Conservation (phyloP, 441 rosid species). For the Erodium texanum region DNA sequence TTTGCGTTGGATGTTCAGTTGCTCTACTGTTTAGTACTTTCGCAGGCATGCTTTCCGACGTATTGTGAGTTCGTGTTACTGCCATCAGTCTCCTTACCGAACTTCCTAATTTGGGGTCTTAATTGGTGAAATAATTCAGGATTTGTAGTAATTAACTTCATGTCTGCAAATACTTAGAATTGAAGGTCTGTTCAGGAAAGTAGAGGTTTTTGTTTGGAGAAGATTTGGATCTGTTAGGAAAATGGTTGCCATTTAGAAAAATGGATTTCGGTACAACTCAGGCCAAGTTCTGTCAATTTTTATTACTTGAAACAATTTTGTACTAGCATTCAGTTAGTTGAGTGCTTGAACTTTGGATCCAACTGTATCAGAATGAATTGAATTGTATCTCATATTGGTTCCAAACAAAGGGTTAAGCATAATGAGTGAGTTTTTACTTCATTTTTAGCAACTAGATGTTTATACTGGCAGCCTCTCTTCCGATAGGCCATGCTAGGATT, state of each 20-base stretch:
- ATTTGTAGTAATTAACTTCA: not conserved
- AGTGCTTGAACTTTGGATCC: not conserved
- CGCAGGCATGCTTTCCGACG: constrained; percentile 7
- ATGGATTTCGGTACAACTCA: not conserved
- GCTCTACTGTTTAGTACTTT: not conserved
- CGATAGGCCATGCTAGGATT: not conserved
- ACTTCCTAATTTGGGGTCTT: not conserved
- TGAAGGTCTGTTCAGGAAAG: not conserved
- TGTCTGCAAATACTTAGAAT: not conserved
- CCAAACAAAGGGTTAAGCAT: not conserved
- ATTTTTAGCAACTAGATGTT: not conserved
- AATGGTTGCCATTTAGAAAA: not conserved
- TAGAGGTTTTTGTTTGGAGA: not conserved
- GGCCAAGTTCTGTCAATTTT: not conserved
- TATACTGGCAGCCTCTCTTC: not conserved
- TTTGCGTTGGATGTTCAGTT: not conserved
- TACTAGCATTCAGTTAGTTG: not conserved
- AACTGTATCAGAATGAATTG: not conserved
- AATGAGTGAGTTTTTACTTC: not conserved
- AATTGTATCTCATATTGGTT: not conserved
- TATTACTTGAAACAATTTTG: not conserved
- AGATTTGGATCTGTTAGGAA: not conserved
- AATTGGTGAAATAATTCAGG: not conserved
- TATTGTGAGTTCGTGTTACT: not conserved
- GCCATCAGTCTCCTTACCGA: not conserved